Percentiles rank a stretch among this genome's conserved stretches.
These are phyloP conservation scores for Rubroshorea leprosula DNA, from an alignment of 345 rosid genomes.

Conservation along the genomic window DNA sequence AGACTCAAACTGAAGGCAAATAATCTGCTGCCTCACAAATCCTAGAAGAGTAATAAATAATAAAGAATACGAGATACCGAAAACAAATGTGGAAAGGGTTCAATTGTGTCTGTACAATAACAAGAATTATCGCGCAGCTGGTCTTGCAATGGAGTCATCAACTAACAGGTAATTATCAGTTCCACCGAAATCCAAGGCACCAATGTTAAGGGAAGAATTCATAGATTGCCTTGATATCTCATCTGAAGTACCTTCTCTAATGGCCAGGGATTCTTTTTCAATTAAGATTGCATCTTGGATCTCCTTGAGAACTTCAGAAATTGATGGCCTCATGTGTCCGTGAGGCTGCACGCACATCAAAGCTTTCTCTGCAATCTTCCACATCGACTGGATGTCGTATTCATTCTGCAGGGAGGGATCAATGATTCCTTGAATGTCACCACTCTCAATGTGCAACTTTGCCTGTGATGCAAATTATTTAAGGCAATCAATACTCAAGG, in stretches of 20 bases:
- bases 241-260: constrained; percentile 67
- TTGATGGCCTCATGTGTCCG: constrained; percentile 87
- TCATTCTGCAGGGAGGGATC: constrained; percentile 62
- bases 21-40: too few species aligned
- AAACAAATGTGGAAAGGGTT: background rate
- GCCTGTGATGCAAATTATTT: constrained; percentile 39
- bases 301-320: constrained; percentile 92
- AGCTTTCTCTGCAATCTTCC: constrained; percentile 98
- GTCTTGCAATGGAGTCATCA: constrained; percentile 56
- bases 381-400: constrained; percentile 90
- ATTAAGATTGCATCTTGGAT: constrained; percentile 82
- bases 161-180: constrained; percentile 48
- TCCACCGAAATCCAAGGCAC: constrained; percentile 45
- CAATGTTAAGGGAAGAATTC: constrained; percentile 60
- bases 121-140: constrained; percentile 56
- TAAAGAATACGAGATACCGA: constrained; percentile 4
- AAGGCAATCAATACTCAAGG: constrained; percentile 5
- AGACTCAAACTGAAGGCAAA: too few species aligned
- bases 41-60: background rate
- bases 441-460: constrained; percentile 87
- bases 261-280: constrained; percentile 50
- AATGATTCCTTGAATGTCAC: constrained; percentile 84
- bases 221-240: constrained; percentile 63
- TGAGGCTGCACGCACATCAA: constrained; percentile 85
- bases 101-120: constrained; percentile 21